Evolutionary conservation across 257 asterid genomes (phyloP), one percentile per base, ranked within the genome.

Genomic region (Parsonsia alboflavescens): DNA sequence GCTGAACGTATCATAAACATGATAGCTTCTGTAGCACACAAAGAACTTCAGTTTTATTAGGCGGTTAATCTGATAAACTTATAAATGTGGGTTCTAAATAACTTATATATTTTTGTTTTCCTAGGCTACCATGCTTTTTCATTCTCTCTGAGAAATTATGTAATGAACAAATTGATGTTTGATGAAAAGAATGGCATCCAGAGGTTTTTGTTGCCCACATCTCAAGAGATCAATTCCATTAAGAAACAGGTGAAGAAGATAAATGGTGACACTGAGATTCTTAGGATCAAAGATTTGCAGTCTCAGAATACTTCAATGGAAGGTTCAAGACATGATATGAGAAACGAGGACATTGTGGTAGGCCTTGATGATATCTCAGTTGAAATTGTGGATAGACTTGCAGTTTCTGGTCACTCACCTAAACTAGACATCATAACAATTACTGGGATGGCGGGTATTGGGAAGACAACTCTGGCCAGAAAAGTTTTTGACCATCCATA

Each of bases 371-470:
- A 68, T 44, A 24, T 41, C 19, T 10, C 56, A 10, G 5, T 41
- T 42, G 39, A 41, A 44, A 44, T 68, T 10, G 21, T 41, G n/a
- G 72, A 22, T 41, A 68, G 21, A 44, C 72, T 68, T 5, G n/a
- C 50, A 36, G n/a, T 59, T 59, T 0, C 54, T 11, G 39, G 72
- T 9, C 72, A 44, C 2, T 3, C 17, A 68, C n/a, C 72, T 63
- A 7, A 17, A 3, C 3, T 42, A 10, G 72, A 68, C 4, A 68
- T 44, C 44, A 10, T 42, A 19, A 41, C 72, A 42, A 44, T 68
- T n/a, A 15, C n/a, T 9, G 72, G 72, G 33, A 68, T 68, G 72
- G 72, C n/a, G 2, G 72, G 72, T 10, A 44, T 68, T 68, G 72
- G 72, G 33, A 68, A 44, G 39, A 68, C 72, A 42, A 68, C 72